Conservation (phyloP, 2,329 filamentous ascomycete species). For the Emmonsiellopsis sp. region DNA sequence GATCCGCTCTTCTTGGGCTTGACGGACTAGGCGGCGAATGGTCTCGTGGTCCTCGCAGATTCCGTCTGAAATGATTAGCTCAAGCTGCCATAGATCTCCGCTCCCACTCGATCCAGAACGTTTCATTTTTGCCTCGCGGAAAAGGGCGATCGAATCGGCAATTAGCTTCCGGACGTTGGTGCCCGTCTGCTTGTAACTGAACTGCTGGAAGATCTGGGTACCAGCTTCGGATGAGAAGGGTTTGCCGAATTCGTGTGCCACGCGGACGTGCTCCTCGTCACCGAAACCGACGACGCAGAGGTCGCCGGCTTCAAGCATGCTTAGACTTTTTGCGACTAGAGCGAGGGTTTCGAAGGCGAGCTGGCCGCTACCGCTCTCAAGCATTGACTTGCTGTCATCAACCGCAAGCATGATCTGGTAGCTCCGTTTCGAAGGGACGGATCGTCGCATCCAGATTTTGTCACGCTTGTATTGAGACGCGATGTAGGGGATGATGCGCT, state of each 20-base stretch:
- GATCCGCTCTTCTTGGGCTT: slow-evolving; percentile 85
- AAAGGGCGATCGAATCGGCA: slow-evolving; percentile 66
- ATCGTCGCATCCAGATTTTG: slow-evolving; percentile 99
- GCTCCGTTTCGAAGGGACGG: slow-evolving; percentile 79
- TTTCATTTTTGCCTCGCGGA: slow-evolving; percentile 64
- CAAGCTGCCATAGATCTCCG: slow-evolving; percentile 87
- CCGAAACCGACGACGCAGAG: slow-evolving; percentile 90
- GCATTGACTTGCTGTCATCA: slow-evolving; percentile 92
- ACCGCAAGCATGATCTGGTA: slow-evolving; percentile 98
- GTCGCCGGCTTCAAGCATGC: slow-evolving; percentile 90
- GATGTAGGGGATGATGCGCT: slow-evolving; percentile 98
- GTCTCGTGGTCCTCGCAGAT: slow-evolving; percentile 82
- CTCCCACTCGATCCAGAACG: slow-evolving; percentile 41
- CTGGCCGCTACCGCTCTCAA: slow-evolving; percentile 63
- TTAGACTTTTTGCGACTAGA: slow-evolving; percentile 75
- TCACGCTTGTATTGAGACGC: slow-evolving; percentile 97
- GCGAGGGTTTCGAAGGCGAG: slow-evolving; percentile 91
- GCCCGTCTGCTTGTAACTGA: slow-evolving; percentile 73
- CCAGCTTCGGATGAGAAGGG: slow-evolving; percentile 76
- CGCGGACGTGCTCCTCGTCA: slow-evolving; percentile 56
- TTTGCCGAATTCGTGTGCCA: slow-evolving; percentile 75
- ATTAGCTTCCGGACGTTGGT: slow-evolving; percentile 80
- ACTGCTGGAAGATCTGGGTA: slow-evolving; percentile 71
- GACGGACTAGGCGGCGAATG: slow-evolving; percentile 71
- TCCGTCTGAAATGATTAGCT: slow-evolving; percentile 87